Base-by-base conservation (phyloP, 2,329 filamentous ascomycete species). In the Apiospora pterosperma region DNA sequence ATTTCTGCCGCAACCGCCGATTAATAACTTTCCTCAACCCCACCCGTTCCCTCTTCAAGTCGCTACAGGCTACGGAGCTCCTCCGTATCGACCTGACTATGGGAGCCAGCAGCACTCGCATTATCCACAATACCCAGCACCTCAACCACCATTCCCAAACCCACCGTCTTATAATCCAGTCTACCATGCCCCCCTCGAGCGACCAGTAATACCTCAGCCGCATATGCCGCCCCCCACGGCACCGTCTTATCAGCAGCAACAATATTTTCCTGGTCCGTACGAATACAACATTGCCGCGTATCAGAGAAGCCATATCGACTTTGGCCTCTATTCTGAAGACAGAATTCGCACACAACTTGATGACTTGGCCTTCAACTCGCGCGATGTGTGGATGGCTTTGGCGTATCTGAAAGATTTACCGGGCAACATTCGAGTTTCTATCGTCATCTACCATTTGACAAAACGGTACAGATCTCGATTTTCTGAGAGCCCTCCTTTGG, bases 311-410 rank as follows among this genome's bases (percentile, higher is more conserved):
- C n/a, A 67, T 31, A 65, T 71, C 36, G 28, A n/a, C 4, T 55
- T 34, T 55, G 48, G 28, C 11, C 28, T 55, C 28, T 55, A 55
- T 34, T 55, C 48, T 4, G 78, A 78, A 68, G 80, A 79, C 62
- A 77, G 76, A 36, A 82, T 85, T 67, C 76, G 80, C 65, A 66
- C 71, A 21, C 82, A 85, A 67, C 76, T 87, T 8, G 81, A 86
- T 59, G 78, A 83, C 58, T 77, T 92, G 66, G 82, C 83, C 11
- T 79, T 77, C 48, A 82, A 84, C 71, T 84, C 87, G 5, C 82
- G 85, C 65, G 84, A 87, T 28, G 76, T 90, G 39, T 94, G 90
- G 90, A 84, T 85, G 67, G 77, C 80, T 25, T 84, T 89, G 2
- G 82, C 82, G 8, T 81, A 82, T 3, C 79, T 92, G 67, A 86